A percentile compares a stretch with the other conserved stretches of the same genome.
Conservation (phyloP, 2,329 filamentous ascomycete genomes). For the Lithohypha guttulata region DNA sequence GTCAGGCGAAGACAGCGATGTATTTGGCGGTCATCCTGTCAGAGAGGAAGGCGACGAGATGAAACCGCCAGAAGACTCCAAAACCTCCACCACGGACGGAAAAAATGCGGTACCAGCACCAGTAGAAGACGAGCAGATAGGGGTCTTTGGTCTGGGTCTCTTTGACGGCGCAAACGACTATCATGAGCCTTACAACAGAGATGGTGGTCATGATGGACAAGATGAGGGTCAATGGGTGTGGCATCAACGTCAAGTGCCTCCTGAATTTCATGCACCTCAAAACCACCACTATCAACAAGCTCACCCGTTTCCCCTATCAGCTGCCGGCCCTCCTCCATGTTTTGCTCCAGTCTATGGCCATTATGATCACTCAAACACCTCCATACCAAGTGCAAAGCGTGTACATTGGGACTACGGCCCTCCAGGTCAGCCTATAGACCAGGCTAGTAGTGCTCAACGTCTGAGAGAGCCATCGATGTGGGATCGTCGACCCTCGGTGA, state of each 20-base stretch:
- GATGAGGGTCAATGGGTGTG: slow-evolving; percentile 4
- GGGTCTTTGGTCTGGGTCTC: slow-evolving; percentile 17
- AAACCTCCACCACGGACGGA: no score
- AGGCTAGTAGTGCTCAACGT: background rate
- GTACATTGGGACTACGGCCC: background rate
- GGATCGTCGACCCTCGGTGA: background rate
- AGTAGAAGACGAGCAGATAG: no score
- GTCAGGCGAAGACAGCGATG: slow-evolving; percentile 18
- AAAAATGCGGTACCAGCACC: background rate
- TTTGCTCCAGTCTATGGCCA: no score
- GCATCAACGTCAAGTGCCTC: slow-evolving; percentile 1
- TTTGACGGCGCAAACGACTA: slow-evolving; percentile 16
- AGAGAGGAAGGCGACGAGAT: slow-evolving; percentile 6
- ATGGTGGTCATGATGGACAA: background rate
- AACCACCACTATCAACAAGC: background rate
- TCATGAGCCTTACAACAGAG: background rate
- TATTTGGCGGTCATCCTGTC: slow-evolving; percentile 13
- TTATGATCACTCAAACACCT: no score
- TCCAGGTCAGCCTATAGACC: background rate
- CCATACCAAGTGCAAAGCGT: background rate
- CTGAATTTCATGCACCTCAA: background rate
- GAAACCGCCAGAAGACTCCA: background rate
- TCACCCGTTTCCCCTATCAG: background rate
- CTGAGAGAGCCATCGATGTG: background rate
- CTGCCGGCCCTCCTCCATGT: background rate